These are phyloP conservation scores for Parastagonospora nodorum DNA, from an alignment of 2,329 filamentous ascomycete genomes.

Conservation along the genomic window DNA sequence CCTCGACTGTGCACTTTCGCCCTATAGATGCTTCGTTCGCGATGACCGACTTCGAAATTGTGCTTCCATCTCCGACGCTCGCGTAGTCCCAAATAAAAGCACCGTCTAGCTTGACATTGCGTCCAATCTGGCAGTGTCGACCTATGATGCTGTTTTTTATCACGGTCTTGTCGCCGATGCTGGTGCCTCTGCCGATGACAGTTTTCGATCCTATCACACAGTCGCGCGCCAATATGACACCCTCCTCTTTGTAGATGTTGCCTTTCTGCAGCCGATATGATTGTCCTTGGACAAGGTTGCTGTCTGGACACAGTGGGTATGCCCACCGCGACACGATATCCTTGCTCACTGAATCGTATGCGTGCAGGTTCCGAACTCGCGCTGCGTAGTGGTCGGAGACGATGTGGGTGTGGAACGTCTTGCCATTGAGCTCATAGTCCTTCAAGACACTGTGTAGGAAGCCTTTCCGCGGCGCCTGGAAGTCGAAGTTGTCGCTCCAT, in stretches of 20 bases:
- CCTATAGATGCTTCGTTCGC: constrained; percentile 75
- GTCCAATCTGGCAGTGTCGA: constrained; percentile 82
- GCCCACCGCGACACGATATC: constrained; percentile 89
- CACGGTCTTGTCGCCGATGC: constrained; percentile 71
- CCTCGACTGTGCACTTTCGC: constrained; percentile 68
- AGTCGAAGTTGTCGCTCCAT: constrained; percentile 98
- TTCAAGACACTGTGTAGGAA: constrained; percentile 93
- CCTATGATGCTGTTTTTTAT: constrained; percentile 82
- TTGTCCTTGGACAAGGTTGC: constrained; percentile 78
- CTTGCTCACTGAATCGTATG: constrained; percentile 86
- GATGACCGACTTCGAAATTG: constrained; percentile 74
- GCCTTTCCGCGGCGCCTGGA: constrained; percentile 84
- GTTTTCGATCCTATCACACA: constrained; percentile 70
- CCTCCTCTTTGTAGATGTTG: constrained; percentile 77
- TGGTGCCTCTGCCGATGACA: constrained; percentile 77
- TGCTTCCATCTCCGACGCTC: constrained; percentile 74
- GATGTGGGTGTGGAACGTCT: constrained; percentile 93
- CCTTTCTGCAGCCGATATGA: constrained; percentile 73
- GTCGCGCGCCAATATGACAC: constrained; percentile 74
- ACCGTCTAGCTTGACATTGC: constrained; percentile 76
- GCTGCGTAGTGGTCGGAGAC: constrained; percentile 83
- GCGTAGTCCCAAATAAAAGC: constrained; percentile 89
- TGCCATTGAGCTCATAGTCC: constrained; percentile 95
- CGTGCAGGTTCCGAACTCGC: constrained; percentile 80
- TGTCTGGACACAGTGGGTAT: constrained; percentile 87